Evolutionary conservation across 1,284 basidiomycete genomes (phyloP).

Genomic region (Cystobasidium slooffiae): DNA sequence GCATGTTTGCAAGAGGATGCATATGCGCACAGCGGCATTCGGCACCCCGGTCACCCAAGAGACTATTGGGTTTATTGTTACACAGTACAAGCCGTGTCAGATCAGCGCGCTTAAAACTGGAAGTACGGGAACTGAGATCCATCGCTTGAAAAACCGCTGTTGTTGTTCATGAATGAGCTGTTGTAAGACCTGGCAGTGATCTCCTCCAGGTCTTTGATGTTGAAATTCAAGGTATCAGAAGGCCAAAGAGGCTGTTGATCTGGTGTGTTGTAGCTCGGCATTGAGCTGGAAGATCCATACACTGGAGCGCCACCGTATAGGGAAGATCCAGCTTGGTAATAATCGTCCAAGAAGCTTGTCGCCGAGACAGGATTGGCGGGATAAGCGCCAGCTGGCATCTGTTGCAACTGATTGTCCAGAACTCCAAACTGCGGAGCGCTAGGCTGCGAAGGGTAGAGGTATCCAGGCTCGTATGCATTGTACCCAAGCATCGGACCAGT

Average conservation of each 20-base stretch:
- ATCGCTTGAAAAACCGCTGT: not conserved
- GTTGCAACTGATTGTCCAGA: not conserved
- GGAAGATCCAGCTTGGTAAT: not conserved
- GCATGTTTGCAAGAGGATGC: no score
- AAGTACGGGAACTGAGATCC: conserved; percentile 1
- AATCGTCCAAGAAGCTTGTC: conserved; percentile 15
- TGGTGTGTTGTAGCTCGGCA: conserved; percentile 6
- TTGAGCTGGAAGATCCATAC: not conserved
- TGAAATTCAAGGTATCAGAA: conserved; percentile 23
- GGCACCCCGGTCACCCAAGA: no score
- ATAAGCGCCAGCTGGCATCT: not conserved
- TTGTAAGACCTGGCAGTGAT: conserved; percentile 11
- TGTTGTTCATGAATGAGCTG: conserved; percentile 12
- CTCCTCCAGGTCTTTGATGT: conserved; percentile 22
- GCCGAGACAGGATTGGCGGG: not conserved
- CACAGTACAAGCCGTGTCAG: not conserved
- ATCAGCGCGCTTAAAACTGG: not conserved
- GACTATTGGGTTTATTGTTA: no score
- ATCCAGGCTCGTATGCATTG: conserved; percentile 7
- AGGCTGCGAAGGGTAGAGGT: conserved; percentile 6
- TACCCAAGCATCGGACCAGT: not conserved
- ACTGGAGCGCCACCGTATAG: not conserved
- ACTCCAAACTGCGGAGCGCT: not conserved
- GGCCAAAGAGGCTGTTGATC: conserved; percentile 25
- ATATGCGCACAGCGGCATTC: no score